Base-by-base conservation (phyloP, 2,329 filamentous ascomycete species). In the Cytospora piceicola region DNA sequence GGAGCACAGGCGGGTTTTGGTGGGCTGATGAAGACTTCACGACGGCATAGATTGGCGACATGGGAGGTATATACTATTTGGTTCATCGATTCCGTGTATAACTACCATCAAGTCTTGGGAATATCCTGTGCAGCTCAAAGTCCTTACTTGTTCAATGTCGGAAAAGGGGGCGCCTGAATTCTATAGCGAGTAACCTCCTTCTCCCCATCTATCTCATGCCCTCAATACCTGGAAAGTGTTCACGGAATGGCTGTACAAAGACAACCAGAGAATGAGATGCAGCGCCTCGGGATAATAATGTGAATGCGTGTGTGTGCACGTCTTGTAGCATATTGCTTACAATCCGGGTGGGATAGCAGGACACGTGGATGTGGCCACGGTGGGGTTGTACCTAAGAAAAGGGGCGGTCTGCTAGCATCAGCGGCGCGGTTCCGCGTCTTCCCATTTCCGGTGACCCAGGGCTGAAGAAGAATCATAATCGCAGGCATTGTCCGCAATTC, bases 351-450 rank as follows among this genome's bases (percentile, higher is more conserved):
- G 32, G 32, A n/a, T 9, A 2, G 11, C 11, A 34, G 32, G n/a
- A n/a, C n/a, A 49, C 11, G 46, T 49, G 24, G 53, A 53, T 61
- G 63, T 49, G 51, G 17, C 30, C 52, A 61, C 58, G 53, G 58
- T 65, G 63, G 58, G 63, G 63, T 61, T 65, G 46, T 46, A 2
- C 24, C 36, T 51, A 49, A 39, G 53, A 36, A 57, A 49, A 11
- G 2, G 8, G 53, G 54, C 61, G 56, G 61, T 55, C 53, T 57
- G 20, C 54, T 34, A 42, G 39, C 34, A 36, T 36, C 15, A 42
- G 39, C 39, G 39, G 39, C 39, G 17, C 39, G 11, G 39, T 42
- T 20, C 39, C 39, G 39, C 20, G 17, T 29, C 32, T 29, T 29
- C 60, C 56, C 29, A n/a, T 63, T 63, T 22, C 34, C 52, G 60